Evolutionary conservation across 257 asterid genomes (phyloP).

Genomic region (Solanum neorickii): DNA sequence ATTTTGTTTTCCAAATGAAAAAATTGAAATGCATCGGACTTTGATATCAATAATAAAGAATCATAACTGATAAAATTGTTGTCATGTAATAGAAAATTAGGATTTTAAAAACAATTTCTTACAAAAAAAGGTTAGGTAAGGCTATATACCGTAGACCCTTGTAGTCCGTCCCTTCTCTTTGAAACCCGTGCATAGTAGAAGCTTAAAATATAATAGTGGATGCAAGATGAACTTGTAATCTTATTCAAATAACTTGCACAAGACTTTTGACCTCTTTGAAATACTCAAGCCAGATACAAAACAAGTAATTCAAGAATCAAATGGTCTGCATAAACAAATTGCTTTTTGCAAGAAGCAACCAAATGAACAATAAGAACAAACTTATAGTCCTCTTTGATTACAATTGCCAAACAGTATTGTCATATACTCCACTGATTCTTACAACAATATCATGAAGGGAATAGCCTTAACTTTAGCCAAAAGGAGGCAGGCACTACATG

Average conservation of each 20-base stretch:
- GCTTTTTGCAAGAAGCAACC: not conserved
- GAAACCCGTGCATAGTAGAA: not conserved
- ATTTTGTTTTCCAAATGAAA: not conserved
- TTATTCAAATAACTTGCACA: not conserved
- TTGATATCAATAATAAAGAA: too few species aligned
- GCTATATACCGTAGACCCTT: not conserved
- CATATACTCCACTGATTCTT: not conserved
- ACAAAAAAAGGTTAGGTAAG: accelerated
- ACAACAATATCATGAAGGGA: not conserved
- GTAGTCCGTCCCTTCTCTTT: not conserved
- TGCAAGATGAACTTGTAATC: not conserved
- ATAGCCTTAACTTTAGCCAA: not conserved
- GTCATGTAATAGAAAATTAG: not conserved
- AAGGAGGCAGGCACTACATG: not conserved
- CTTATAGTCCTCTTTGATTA: not conserved
- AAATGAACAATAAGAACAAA: not conserved
- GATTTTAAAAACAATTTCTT: accelerated
- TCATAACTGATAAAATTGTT: not conserved
- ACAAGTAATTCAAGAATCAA: not conserved
- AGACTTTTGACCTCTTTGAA: not conserved
- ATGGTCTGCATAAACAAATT: not conserved
- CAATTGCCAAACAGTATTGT: not conserved
- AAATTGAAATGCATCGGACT: too few species aligned
- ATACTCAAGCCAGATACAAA: not conserved
- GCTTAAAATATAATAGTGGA: not conserved